Evolutionary conservation across 495 filamentous ascomycete genomes (phyloP).

Genomic region (Diplogelasinospora grovesii): DNA sequence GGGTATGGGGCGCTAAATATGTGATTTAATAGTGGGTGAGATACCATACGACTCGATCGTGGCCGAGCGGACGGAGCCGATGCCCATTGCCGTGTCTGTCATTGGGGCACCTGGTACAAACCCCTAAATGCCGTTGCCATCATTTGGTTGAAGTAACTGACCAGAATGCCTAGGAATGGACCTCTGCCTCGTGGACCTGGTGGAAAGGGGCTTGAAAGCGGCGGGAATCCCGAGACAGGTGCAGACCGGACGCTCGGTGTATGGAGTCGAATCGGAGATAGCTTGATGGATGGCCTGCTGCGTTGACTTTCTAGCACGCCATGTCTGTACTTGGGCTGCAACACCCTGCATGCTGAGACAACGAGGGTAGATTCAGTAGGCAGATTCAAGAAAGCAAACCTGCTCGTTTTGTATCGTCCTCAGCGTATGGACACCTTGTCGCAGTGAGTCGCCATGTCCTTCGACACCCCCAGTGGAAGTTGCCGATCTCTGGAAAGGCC

Average conservation of each 20-base stretch:
- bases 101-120: conserved; percentile 4
- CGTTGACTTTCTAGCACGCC: no score
- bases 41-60: background rate
- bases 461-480: no score
- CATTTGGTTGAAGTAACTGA: background rate
- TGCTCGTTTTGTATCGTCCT: no score
- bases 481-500: no score
- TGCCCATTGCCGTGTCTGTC: conserved; percentile 5
- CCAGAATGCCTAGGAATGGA: background rate
- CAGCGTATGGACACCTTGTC: no score
- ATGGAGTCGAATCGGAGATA: no score
- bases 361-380: no score
- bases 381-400: no score
- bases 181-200: background rate
- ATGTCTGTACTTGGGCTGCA: no score
- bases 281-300: no score
- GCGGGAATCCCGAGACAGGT: background rate
- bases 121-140: background rate
- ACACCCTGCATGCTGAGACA: no score
- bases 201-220: background rate
- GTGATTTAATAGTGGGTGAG: background rate
- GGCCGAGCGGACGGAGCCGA: background rate
- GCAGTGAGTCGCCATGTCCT: no score
- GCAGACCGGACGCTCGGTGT: background rate
- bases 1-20: background rate